Evolutionary conservation across 257 asterid species (phyloP).

Genomic region (Forsythia viridissima): DNA sequence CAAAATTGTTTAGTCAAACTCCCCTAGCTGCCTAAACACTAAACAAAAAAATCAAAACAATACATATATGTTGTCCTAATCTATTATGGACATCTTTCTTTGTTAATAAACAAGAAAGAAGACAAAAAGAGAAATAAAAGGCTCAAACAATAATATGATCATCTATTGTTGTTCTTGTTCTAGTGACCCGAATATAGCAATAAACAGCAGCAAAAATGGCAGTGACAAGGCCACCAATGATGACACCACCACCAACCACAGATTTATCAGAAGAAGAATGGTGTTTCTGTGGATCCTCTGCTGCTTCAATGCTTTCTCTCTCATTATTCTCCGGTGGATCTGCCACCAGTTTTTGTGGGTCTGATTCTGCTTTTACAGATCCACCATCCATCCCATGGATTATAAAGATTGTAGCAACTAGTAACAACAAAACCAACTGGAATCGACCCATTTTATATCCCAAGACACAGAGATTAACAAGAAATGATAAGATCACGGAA

Average conservation of each 20-base stretch:
- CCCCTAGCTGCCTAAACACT: too few relatives aligned
- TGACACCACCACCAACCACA: constrained; percentile 68
- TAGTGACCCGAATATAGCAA: constrained; percentile 72
- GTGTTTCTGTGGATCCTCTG: constrained; percentile 54
- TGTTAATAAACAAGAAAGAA: too few relatives aligned
- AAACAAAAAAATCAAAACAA: too few relatives aligned
- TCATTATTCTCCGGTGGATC: constrained; percentile 28
- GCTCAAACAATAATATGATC: background rate
- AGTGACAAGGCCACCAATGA: constrained; percentile 76
- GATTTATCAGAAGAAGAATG: constrained; percentile 52
- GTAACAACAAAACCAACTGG: constrained; percentile 7
- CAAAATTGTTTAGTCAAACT: too few relatives aligned
- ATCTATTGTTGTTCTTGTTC: constrained; percentile 23
- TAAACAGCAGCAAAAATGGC: constrained; percentile 67
- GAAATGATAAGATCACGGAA: too few relatives aligned
- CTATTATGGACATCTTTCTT: too few relatives aligned
- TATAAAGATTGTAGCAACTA: constrained; percentile 21
- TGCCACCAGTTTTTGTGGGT: constrained; percentile 26
- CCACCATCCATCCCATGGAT: constrained; percentile 10
- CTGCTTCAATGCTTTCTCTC: constrained; percentile 28
- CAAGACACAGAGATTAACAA: background rate
- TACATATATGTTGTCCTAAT: too few relatives aligned
- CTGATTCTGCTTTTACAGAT: background rate
- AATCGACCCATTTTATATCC: constrained; percentile 9
- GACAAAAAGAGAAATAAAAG: background rate